These are phyloP conservation scores for Solanum tacnaense DNA, from an alignment of 257 asterid genomes.

Conservation along the genomic window DNA sequence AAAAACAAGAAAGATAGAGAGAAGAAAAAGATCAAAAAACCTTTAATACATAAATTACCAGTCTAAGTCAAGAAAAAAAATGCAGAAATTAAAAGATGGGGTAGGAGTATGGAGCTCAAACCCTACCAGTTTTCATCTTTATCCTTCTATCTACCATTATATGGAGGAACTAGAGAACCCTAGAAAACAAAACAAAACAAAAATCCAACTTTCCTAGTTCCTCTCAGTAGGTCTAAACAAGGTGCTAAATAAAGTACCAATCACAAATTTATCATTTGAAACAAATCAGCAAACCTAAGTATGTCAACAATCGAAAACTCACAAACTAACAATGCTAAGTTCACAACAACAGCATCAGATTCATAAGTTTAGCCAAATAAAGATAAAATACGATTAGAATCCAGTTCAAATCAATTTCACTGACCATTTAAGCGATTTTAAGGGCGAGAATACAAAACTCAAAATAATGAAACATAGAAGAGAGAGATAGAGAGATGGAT, in stretches of 20 bases:
- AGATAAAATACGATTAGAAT: neutral
- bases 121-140: neutral
- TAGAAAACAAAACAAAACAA: neutral
- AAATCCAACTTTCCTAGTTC: neutral
- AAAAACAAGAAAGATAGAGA: neutral
- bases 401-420: neutral
- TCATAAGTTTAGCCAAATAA: neutral
- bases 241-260: neutral
- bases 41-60: neutral
- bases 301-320: neutral
- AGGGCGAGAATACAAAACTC: neutral
- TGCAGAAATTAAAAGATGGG: neutral
- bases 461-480: neutral
- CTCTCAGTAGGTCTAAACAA: neutral
- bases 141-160: neutral
- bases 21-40: neutral
- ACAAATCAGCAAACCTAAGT: neutral
- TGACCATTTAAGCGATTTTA: neutral
- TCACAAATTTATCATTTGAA: neutral
- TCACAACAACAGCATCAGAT: neutral
- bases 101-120: neutral
- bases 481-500: neutral
- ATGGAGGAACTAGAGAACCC: neutral
- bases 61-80: neutral
- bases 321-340: neutral